phyloP scores from a whole-genome alignment of 2,329 filamentous ascomycete genomes.

The Diaporthe citriasiana region DNA sequence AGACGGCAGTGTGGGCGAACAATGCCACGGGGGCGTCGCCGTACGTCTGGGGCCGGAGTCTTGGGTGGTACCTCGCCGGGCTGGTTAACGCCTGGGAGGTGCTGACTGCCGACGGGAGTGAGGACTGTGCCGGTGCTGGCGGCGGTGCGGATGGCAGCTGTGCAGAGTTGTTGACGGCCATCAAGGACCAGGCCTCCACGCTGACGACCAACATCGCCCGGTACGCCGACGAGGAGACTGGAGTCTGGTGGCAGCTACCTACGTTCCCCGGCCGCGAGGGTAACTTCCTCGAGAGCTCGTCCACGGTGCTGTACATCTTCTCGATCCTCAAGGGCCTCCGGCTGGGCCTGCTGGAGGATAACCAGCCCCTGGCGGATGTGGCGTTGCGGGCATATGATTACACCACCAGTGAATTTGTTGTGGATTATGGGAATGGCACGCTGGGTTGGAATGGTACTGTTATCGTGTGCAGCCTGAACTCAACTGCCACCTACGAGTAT shows the following conservation, averaged over 20 bases:
- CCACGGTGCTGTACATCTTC: constrained; percentile 70
- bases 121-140: constrained; percentile 46
- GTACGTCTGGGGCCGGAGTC: constrained; percentile 66
- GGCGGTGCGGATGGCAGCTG: background rate
- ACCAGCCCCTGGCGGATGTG: background rate
- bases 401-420: constrained; percentile 33
- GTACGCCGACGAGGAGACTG: constrained; percentile 57
- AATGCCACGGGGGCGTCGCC: constrained; percentile 63
- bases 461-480: constrained; percentile 58
- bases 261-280: constrained; percentile 61
- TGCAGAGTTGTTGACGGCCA: constrained; percentile 21
- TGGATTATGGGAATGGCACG: constrained; percentile 38
- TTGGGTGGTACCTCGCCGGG: constrained; percentile 69
- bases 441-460: constrained; percentile 55
- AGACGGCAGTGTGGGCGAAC: constrained; percentile 66
- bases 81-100: constrained; percentile 65
- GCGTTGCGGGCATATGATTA: constrained; percentile 40
- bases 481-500: constrained; percentile 57
- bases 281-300: constrained; percentile 74
- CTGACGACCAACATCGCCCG: constrained; percentile 58
- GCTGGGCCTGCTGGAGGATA: constrained; percentile 13
- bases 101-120: constrained; percentile 51
- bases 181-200: constrained; percentile 52
- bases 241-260: constrained; percentile 71
- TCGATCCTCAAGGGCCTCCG: constrained; percentile 60